Conservation (phyloP, 148 eudicot species). For the Fagopyrum tataricum region DNA sequence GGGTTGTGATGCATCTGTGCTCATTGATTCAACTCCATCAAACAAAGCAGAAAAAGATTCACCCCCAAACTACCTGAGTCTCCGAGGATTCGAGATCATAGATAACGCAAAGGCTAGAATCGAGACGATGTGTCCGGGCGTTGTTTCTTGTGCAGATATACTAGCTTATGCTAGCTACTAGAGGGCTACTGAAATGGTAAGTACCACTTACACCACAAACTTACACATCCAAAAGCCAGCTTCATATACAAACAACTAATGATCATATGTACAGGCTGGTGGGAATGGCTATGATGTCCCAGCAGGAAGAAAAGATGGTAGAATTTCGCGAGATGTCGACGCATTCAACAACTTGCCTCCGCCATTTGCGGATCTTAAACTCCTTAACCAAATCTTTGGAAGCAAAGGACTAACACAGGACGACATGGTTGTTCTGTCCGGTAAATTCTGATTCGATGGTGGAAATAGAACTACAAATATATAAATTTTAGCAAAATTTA, state of each 20-base stretch:
- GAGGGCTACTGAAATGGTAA: constrained; percentile 68
- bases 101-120: constrained; percentile 68
- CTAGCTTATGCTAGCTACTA: constrained; percentile 85
- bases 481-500: too few relatives aligned
- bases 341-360: constrained; percentile 42
- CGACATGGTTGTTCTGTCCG: constrained; percentile 66
- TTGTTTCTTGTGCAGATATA: constrained; percentile 78
- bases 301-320: constrained; percentile 77
- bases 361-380: constrained; percentile 32
- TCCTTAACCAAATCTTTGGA: constrained; percentile 53
- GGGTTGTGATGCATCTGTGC: constrained; percentile 94
- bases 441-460: neutral
- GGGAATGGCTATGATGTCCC: constrained; percentile 75
- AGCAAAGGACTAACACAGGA: constrained; percentile 70
- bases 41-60: constrained; percentile 82
- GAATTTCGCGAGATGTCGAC: constrained; percentile 43
- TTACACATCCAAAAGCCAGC: neutral
- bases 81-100: constrained; percentile 76
- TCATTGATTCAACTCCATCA: constrained; percentile 61
- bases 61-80: constrained; percentile 58
- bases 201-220: neutral
- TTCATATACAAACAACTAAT: neutral
- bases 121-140: constrained; percentile 51
- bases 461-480: too few relatives aligned
- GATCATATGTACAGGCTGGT: constrained; percentile 35